Evolutionary conservation across 1,139 yeast genomes (phyloP).

Genomic region (Kurtzmaniella natalensis): DNA sequence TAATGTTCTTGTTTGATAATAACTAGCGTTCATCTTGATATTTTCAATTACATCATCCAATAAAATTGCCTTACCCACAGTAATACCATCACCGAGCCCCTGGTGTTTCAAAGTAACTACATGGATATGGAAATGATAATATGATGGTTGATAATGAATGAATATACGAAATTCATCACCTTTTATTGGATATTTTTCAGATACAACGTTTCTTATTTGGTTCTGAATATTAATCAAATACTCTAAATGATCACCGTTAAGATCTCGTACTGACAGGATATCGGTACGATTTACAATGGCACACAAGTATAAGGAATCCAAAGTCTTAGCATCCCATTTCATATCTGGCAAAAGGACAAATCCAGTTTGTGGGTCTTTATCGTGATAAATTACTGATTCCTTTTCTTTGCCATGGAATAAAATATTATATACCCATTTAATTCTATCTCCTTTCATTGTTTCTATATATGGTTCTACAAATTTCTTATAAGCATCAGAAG

Average conservation of each 20-base stretch:
- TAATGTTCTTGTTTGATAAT: slow-evolving; percentile 35
- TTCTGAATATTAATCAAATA: slow-evolving; percentile 48
- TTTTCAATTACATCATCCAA: slow-evolving; percentile 81
- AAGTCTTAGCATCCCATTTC: slow-evolving; percentile 85
- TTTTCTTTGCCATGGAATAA: slow-evolving; percentile 78
- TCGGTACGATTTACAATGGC: slow-evolving; percentile 72
- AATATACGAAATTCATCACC: slow-evolving; percentile 62
- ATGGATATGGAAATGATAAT: slow-evolving; percentile 92
- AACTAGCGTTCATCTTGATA: slow-evolving; percentile 47
- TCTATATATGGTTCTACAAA: slow-evolving; percentile 73
- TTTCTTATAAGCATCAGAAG: slow-evolving; percentile 66
- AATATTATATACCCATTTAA: slow-evolving; percentile 90
- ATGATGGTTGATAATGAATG: slow-evolving; percentile 92
- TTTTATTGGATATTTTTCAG: slow-evolving; percentile 32
- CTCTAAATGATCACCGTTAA: slow-evolving; percentile 52
- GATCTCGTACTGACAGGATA: slow-evolving; percentile 73
- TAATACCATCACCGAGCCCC: slow-evolving; percentile 68
- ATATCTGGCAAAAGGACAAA: slow-evolving; percentile 70
- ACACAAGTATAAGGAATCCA: slow-evolving; percentile 71
- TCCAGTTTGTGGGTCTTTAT: slow-evolving; percentile 52
- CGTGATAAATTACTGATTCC: slow-evolving; percentile 66
- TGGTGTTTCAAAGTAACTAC: slow-evolving; percentile 73
- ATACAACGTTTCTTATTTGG: slow-evolving; percentile 45
- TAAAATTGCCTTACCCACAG: slow-evolving; percentile 77
- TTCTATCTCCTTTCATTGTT: slow-evolving; percentile 69